A percentile compares a stretch with the other conserved stretches of the same genome.
These are phyloP conservation scores for Pythium coloratum DNA, from an alignment of 352 stramenopile species.

Conservation along the genomic window DNA sequence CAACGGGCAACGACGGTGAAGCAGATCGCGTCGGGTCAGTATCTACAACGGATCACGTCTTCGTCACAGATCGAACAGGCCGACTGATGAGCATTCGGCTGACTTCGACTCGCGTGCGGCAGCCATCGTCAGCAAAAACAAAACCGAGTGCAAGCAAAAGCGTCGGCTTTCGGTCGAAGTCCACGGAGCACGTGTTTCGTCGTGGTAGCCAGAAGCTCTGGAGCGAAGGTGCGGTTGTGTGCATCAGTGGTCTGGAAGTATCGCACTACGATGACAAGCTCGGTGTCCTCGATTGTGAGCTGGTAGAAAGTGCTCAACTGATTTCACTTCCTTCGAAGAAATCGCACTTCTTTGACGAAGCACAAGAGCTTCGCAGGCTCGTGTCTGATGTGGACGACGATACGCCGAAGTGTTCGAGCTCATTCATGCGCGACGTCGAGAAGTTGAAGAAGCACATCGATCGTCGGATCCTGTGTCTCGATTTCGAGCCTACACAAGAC, in stretches of 20 bases:
- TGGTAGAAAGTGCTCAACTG: conserved; percentile 57
- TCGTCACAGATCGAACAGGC: conserved; percentile 52
- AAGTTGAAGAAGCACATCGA: conserved; percentile 54
- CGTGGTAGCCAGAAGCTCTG: conserved; percentile 50
- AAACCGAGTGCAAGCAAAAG: background rate
- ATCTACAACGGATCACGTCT: conserved; percentile 41
- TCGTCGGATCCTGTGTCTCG: conserved; percentile 40
- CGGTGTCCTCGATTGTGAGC: conserved; percentile 49
- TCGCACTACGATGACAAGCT: conserved; percentile 67
- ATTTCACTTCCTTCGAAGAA: conserved; percentile 60
- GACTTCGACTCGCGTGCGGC: conserved; percentile 14
- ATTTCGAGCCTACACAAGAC: conserved; percentile 43
- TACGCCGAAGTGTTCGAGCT: background rate
- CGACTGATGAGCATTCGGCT: conserved; percentile 62
- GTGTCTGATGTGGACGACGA: conserved; percentile 1
- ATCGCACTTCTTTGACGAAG: conserved; percentile 46
- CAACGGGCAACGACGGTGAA: background rate
- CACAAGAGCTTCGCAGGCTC: conserved; percentile 15
- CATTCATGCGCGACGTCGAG: conserved; percentile 25
- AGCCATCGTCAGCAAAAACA: background rate
- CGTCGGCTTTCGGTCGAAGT: conserved; percentile 22
- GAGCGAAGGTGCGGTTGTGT: conserved; percentile 55
- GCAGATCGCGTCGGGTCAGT: background rate
- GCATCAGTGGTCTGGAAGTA: conserved; percentile 54
- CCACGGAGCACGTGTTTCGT: conserved; percentile 39